Conservation (phyloP, 352 stramenopile species). For the Phytophthora colocasiae region DNA sequence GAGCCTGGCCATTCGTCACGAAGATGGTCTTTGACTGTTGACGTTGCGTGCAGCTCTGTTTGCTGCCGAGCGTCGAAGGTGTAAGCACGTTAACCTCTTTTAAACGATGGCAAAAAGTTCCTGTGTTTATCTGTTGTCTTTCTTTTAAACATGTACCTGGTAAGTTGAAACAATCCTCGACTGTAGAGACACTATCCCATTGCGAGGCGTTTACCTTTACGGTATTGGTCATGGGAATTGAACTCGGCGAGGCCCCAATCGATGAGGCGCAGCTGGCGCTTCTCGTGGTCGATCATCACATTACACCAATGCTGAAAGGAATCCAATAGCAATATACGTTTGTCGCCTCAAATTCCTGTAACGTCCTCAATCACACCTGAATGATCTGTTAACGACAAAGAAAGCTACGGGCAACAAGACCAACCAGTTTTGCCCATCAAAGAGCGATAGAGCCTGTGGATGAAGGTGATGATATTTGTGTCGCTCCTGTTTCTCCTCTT, state of each 20-base stretch:
- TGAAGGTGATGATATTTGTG: conserved; percentile 47
- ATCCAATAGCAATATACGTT: too few species aligned
- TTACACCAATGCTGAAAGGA: conserved; percentile 62
- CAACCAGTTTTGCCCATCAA: conserved; percentile 16
- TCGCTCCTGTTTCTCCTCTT: conserved; percentile 13
- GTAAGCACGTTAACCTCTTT: conserved; percentile 20
- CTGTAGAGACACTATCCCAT: too few species aligned
- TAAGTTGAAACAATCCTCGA: too few species aligned
- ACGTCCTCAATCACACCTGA: too few species aligned
- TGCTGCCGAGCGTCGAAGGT: conserved; percentile 34
- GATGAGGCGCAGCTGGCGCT: conserved; percentile 97
- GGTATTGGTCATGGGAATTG: too few species aligned
- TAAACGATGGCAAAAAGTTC: conserved; percentile 35
- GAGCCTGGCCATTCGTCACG: conserved; percentile 7
- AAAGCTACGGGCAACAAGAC: background rate
- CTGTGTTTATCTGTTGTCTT: conserved; percentile 18
- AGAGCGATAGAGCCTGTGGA: conserved; percentile 23
- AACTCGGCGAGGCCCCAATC: conserved; percentile 99
- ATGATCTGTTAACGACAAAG: too few species aligned
- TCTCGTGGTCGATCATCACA: conserved; percentile 99
- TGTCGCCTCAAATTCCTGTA: too few species aligned
- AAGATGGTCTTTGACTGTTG: conserved; percentile 11
- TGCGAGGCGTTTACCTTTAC: too few species aligned
- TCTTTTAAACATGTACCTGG: too few species aligned
- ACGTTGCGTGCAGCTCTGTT: conserved; percentile 21